Evolutionary conservation across 306 rosid genomes (phyloP).

Genomic region (Rubus idaeus): DNA sequence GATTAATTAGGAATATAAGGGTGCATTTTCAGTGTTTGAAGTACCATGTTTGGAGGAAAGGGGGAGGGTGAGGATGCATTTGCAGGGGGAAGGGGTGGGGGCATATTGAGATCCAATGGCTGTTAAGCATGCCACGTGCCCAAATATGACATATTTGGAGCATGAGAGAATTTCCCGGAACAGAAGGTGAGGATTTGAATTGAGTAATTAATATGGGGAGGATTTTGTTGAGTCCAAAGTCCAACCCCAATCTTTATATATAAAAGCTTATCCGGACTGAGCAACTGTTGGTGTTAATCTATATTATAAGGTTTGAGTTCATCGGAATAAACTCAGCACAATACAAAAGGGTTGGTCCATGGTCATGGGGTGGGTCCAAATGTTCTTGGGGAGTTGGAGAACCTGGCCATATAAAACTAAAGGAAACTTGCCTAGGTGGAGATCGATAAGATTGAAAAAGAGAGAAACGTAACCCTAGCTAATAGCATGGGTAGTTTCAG

Average conservation of each 20-base stretch:
- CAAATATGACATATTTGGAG: too few relatives aligned
- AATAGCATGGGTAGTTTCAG: not conserved
- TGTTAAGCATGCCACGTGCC: too few relatives aligned
- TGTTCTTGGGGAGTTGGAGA: not conserved
- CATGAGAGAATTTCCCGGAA: too few relatives aligned
- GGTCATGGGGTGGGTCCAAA: not conserved
- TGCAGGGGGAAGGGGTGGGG: too few relatives aligned
- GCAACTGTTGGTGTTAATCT: not conserved
- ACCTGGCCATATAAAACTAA: not conserved
- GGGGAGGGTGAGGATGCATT: too few relatives aligned
- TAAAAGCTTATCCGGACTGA: not conserved
- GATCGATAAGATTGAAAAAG: not conserved
- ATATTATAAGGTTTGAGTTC: not conserved
- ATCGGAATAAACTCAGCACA: not conserved
- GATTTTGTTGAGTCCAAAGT: not conserved
- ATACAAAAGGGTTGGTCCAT: not conserved
- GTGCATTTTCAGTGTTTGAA: too few relatives aligned
- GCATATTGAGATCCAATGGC: too few relatives aligned
- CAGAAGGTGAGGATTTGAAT: not conserved
- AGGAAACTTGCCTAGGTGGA: not conserved
- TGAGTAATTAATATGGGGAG: not conserved
- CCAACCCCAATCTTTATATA: not conserved
- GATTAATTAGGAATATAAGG: not conserved
- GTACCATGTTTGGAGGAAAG: too few relatives aligned
- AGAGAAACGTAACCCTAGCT: not conserved